phyloP scores from a whole-genome alignment of 768 basidiomycete species.

The Hygrophorus russula region DNA sequence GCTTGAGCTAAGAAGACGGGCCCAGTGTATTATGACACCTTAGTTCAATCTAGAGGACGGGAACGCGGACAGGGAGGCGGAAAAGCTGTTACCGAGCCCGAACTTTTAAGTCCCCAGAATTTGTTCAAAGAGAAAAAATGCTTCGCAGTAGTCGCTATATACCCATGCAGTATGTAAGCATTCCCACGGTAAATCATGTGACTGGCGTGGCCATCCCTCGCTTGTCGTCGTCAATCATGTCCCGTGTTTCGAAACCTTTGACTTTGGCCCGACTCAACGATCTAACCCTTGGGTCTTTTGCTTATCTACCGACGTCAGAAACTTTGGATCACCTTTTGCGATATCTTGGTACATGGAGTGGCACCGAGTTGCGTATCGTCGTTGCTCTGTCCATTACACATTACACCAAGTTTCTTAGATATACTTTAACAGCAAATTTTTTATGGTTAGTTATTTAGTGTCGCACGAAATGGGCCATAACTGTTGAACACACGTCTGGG shows the following conservation, averaged over 20 bases:
- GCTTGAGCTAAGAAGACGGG: conserved; percentile 18
- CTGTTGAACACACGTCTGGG: neutral
- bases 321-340: conserved; percentile 63
- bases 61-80: conserved; percentile 92
- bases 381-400: conserved; percentile 5
- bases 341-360: conserved; percentile 75
- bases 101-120: conserved; percentile 85
- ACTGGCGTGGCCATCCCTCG: neutral
- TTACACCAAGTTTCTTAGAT: neutral
- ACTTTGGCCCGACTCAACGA: conserved; percentile 48
- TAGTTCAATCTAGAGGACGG: conserved; percentile 67
- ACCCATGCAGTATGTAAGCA: neutral
- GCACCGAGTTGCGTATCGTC: conserved; percentile 62
- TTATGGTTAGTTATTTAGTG: conserved; percentile 40
- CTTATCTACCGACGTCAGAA: conserved; percentile 44
- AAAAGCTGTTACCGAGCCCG: conserved; percentile 72
- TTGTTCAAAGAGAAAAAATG: conserved; percentile 43
- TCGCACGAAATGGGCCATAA: neutral
- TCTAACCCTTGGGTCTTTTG: conserved; percentile 51
- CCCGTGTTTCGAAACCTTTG: conserved; percentile 32
- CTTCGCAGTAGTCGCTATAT: neutral
- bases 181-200: neutral
- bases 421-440: conserved; percentile 48
- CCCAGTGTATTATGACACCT: conserved; percentile 22
- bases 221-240: conserved; percentile 27